These are phyloP conservation scores for Colletotrichum destructivum DNA, from an alignment of 2,329 filamentous ascomycete species.

Conservation along the genomic window DNA sequence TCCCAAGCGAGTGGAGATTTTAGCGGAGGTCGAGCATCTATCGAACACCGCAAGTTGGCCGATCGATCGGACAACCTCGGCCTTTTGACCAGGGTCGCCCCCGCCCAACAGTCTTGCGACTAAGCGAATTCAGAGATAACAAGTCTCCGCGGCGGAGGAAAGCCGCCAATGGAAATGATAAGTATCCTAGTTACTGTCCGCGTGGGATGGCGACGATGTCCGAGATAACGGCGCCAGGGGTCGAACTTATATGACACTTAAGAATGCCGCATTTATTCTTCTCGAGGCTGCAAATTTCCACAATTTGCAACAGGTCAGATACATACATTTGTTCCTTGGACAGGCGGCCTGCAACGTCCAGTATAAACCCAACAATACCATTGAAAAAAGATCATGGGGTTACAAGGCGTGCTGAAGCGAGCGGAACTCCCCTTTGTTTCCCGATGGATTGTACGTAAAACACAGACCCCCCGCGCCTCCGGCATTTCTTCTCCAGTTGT, in stretches of 20 bases:
- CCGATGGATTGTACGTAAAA: constrained; percentile 50
- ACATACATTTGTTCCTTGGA: neutral
- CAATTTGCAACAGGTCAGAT: neutral
- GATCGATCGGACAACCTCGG: constrained; percentile 30
- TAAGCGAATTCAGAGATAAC: constrained; percentile 4
- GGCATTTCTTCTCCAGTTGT: neutral
- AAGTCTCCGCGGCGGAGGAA: neutral
- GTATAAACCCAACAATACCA: neutral
- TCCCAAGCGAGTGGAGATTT: neutral
- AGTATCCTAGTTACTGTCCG: constrained; percentile 17
- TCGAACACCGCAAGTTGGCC: constrained; percentile 19
- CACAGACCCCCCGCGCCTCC: neutral
- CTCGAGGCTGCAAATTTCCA: neutral
- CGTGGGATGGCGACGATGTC: neutral
- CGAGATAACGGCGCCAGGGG: constrained; percentile 28
- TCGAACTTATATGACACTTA: constrained; percentile 19
- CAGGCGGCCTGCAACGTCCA: neutral
- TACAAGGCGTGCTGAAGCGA: constrained; percentile 46
- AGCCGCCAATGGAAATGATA: constrained; percentile 17
- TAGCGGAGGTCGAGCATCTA: neutral
- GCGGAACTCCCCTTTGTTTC: constrained; percentile 51
- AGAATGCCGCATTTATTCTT: neutral
- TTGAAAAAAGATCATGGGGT: constrained; percentile 42
- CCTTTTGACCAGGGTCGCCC: neutral
- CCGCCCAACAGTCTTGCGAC: neutral